Conservation (phyloP, 768 basidiomycete genomes). For the Mycena vulgaris region DNA sequence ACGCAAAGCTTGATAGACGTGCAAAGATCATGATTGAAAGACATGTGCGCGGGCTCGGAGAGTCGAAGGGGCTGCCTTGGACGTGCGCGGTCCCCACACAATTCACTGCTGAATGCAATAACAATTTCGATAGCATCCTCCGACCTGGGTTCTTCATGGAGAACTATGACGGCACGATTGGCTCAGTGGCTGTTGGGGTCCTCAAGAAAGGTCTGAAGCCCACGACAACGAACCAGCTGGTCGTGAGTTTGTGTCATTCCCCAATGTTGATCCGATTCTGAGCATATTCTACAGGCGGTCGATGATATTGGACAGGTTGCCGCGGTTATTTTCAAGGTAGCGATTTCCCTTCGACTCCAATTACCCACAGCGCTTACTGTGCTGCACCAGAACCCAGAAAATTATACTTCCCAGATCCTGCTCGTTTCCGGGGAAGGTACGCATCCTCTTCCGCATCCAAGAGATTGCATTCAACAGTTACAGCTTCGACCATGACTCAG, state of each 20-base stretch:
- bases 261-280: constrained; percentile 12
- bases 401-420: not conserved
- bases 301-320: constrained; percentile 44
- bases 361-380: not conserved
- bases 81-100: constrained; percentile 41
- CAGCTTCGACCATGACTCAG: constrained; percentile 34
- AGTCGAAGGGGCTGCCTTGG: constrained; percentile 45
- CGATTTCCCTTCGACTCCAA: not conserved
- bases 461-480: not conserved
- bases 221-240: constrained; percentile 35
- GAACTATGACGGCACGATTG: constrained; percentile 50
- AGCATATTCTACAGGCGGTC: constrained; percentile 25
- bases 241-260: constrained; percentile 8
- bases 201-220: constrained; percentile 44
- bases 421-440: constrained; percentile 7
- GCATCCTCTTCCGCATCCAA: not conserved
- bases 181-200: constrained; percentile 44
- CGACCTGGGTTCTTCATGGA: constrained; percentile 56
- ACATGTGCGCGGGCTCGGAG: constrained; percentile 36
- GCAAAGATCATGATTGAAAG: constrained; percentile 50
- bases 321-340: constrained; percentile 11
- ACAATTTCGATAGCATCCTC: constrained; percentile 41
- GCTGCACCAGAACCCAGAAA: constrained; percentile 42
- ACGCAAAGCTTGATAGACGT: constrained; percentile 18
- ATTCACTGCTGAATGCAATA: not conserved